Evolutionary conservation across 495 filamentous ascomycete species (phyloP).

Genomic region (Lasiosphaeria miniovina): DNA sequence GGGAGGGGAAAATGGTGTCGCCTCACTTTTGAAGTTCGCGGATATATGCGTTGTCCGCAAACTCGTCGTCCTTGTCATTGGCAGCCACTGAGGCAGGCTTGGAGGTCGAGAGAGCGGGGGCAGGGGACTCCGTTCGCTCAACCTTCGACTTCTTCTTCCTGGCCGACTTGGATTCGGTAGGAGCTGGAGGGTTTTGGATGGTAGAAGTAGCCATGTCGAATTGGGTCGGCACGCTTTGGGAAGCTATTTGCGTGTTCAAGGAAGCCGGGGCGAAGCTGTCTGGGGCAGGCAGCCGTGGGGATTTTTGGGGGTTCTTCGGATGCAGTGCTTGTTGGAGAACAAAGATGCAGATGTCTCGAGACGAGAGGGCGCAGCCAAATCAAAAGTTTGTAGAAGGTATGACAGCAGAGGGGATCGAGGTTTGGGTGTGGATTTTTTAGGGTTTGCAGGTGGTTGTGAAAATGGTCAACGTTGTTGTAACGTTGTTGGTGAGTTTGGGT

Average conservation of each 20-base stretch:
- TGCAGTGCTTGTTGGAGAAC: background rate
- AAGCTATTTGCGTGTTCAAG: slow-evolving; percentile 1
- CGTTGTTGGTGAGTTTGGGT: background rate
- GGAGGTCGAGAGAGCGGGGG: slow-evolving; percentile 41
- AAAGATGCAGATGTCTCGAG: slow-evolving; percentile 8
- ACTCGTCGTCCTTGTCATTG: slow-evolving; percentile 46
- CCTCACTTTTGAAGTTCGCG: slow-evolving; percentile 83
- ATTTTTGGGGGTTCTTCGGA: background rate
- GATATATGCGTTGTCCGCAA: slow-evolving; percentile 68
- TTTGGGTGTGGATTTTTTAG: background rate
- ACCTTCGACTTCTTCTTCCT: slow-evolving; percentile 72
- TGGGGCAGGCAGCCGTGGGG: slow-evolving; percentile 1
- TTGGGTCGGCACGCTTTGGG: slow-evolving; percentile 10
- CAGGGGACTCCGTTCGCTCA: slow-evolving; percentile 45
- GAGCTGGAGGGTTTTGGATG: slow-evolving; percentile 49
- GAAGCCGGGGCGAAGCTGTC: slow-evolving; percentile 6
- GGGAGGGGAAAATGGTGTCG: background rate
- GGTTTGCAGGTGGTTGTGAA: background rate
- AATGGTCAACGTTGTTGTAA: background rate
- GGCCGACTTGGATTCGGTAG: slow-evolving; percentile 58
- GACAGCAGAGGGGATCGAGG: background rate
- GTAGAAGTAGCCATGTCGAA: slow-evolving; percentile 48
- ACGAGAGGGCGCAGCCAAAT: background rate
- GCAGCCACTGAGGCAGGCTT: slow-evolving; percentile 35
- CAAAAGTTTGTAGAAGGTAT: background rate